Evolutionary conservation across 1,139 yeast genomes (phyloP).

Genomic region (Suhomyces atakaporum): DNA sequence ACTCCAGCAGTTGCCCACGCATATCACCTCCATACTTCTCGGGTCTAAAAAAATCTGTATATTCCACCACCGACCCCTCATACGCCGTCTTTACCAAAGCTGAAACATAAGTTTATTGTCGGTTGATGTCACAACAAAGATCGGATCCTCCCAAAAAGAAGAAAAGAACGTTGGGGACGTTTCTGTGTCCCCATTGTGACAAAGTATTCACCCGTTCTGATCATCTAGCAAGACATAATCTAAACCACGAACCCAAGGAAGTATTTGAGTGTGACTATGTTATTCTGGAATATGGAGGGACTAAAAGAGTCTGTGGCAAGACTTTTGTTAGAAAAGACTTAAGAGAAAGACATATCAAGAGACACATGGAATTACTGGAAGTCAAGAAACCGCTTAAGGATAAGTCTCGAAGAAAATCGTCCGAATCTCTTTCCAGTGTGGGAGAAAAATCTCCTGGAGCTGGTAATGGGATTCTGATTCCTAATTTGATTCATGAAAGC

Average conservation of each 20-base stretch:
- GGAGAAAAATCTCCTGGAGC: conserved; percentile 1
- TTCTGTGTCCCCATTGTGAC: conserved; percentile 30
- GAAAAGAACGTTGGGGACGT: conserved; percentile 20
- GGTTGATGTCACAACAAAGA: too few species aligned
- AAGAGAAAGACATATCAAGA: conserved; percentile 38
- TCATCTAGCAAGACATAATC: conserved; percentile 44
- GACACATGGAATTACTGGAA: conserved; percentile 28
- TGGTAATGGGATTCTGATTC: too few species aligned
- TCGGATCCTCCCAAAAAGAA: conserved; percentile 12
- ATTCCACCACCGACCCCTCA: too few species aligned
- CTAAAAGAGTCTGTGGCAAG: conserved; percentile 34
- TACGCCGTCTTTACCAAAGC: too few species aligned
- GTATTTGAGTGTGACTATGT: conserved; percentile 36
- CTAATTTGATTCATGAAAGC: too few species aligned
- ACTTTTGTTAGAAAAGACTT: conserved; percentile 44
- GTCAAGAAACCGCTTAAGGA: neutral
- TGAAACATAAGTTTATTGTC: too few species aligned
- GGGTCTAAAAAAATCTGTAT: too few species aligned
- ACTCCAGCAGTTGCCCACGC: too few species aligned
- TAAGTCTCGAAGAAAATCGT: neutral
- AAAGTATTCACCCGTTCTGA: conserved; percentile 47
- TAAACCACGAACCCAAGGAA: conserved; percentile 43
- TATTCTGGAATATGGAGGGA: conserved; percentile 26
- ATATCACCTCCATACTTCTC: too few species aligned
- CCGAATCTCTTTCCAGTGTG: conserved; percentile 1